Percentiles rank a stretch among this genome's conserved stretches.
phyloP scores from a whole-genome alignment of 257 asterid species.

The Solanum sejunctum region DNA sequence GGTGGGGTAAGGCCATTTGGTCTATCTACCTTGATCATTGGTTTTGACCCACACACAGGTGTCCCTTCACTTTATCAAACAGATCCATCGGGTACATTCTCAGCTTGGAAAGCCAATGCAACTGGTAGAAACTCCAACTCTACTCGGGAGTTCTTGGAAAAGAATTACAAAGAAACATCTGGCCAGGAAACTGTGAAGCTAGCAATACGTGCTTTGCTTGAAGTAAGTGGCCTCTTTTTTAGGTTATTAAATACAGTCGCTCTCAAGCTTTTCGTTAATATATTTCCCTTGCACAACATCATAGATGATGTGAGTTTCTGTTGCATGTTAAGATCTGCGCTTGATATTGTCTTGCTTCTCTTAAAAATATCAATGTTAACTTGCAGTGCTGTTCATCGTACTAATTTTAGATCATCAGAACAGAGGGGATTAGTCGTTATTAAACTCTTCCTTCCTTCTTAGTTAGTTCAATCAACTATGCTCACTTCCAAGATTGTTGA shows the following conservation, averaged over 20 bases:
- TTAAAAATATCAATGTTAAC: background rate
- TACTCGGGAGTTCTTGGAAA: constrained; percentile 85
- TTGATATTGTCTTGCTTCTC: background rate
- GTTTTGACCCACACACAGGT: constrained; percentile 92
- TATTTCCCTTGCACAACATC: background rate
- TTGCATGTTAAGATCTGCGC: background rate
- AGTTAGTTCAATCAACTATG: background rate
- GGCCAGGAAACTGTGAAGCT: constrained; percentile 90
- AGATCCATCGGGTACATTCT: constrained; percentile 96
- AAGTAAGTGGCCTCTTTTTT: constrained; percentile 34
- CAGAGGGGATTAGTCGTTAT: background rate
- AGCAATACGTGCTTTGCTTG: constrained; percentile 96
- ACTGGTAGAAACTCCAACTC: constrained; percentile 96
- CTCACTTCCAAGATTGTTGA: background rate
- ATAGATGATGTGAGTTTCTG: background rate
- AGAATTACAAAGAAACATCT: constrained; percentile 93
- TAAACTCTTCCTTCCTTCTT: background rate
- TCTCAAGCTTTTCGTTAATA: background rate
- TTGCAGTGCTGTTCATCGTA: background rate
- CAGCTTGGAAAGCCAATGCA: constrained; percentile 99
- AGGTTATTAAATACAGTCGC: background rate
- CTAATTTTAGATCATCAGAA: background rate
- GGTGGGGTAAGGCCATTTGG: constrained; percentile 99
- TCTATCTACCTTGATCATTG: constrained; percentile 92
- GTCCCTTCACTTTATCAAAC: constrained; percentile 90